These are phyloP conservation scores for Linnemannia hyalina DNA, from an alignment of 192 early-diverging fungal species.

Conservation along the genomic window DNA sequence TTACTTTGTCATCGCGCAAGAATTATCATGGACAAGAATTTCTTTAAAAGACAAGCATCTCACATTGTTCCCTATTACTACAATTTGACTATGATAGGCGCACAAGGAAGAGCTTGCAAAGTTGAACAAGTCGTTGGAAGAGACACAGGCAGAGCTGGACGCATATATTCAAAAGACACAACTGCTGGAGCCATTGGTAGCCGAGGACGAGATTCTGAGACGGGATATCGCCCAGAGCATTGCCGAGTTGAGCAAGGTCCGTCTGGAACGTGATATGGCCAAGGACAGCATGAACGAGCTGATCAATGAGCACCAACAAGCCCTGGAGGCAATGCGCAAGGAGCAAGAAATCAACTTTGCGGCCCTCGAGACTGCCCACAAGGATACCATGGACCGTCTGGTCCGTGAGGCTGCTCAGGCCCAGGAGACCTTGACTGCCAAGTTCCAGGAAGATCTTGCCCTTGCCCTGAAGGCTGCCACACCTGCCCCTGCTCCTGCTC, in stretches of 20 bases:
- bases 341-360: slow-evolving; percentile 32
- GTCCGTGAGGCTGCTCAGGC: slow-evolving; percentile 30
- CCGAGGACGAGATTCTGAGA: slow-evolving; percentile 49
- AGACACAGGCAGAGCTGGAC: slow-evolving; percentile 38
- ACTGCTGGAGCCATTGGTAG: slow-evolving; percentile 39
- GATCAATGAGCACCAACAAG: slow-evolving; percentile 51
- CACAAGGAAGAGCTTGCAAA: slow-evolving; percentile 22
- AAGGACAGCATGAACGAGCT: slow-evolving; percentile 52
- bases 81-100: neutral
- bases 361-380: slow-evolving; percentile 27
- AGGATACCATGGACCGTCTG: slow-evolving; percentile 27
- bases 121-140: slow-evolving; percentile 24
- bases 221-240: slow-evolving; percentile 37
- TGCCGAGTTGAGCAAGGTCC: slow-evolving; percentile 40
- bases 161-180: slow-evolving; percentile 53
- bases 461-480: slow-evolving; percentile 4
- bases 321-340: slow-evolving; percentile 24
- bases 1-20: neutral
- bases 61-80: neutral
- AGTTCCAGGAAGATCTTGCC: slow-evolving; percentile 37
- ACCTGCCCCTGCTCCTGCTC: neutral
- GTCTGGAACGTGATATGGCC: slow-evolving; percentile 43
- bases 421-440: slow-evolving; percentile 25
- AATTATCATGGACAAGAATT: neutral
- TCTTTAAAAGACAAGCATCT: neutral